A percentile compares a stretch with the other conserved stretches of the same genome.
These are phyloP conservation scores for Physaria fendleri DNA, from an alignment of 345 rosid genomes.

Conservation along the genomic window DNA sequence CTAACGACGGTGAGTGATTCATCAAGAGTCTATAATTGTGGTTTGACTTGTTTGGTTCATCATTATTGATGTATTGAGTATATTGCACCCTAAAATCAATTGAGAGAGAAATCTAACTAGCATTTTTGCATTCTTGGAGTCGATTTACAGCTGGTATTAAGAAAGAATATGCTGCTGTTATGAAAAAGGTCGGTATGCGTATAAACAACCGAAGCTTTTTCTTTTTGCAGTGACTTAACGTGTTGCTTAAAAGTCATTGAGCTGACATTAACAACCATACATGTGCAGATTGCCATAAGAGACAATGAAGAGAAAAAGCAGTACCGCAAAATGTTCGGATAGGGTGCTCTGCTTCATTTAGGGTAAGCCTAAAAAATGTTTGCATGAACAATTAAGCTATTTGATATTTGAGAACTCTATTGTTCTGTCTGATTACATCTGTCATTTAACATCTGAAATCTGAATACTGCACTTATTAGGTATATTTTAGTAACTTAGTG, in stretches of 20 bases:
- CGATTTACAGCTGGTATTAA: conserved; percentile 68
- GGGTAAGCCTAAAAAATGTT: conserved; percentile 12
- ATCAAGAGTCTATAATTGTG: not conserved
- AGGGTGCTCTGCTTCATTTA: conserved; percentile 14
- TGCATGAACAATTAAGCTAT: not conserved
- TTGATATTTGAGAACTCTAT: not conserved
- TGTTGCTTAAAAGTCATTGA: not conserved
- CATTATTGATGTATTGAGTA: not conserved
- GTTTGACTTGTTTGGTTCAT: not conserved
- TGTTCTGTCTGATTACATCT: not conserved
- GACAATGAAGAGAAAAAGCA: conserved; percentile 60
- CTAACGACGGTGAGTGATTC: conserved; percentile 64
- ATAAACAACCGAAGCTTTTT: not conserved
- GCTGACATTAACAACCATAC: not conserved
- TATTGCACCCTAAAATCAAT: not conserved
- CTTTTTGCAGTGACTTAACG: not conserved
- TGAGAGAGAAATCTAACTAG: not conserved
- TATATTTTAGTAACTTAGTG: not conserved
- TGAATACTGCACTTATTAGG: not conserved
- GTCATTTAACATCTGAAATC: not conserved
- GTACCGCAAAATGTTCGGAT: conserved; percentile 70
- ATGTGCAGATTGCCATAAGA: conserved; percentile 58
- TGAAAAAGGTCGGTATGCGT: conserved; percentile 61
- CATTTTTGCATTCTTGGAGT: not conserved
- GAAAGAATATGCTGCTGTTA: conserved; percentile 71